phyloP scores from a whole-genome alignment of 768 basidiomycete genomes.

The Lentinula raphanica region DNA sequence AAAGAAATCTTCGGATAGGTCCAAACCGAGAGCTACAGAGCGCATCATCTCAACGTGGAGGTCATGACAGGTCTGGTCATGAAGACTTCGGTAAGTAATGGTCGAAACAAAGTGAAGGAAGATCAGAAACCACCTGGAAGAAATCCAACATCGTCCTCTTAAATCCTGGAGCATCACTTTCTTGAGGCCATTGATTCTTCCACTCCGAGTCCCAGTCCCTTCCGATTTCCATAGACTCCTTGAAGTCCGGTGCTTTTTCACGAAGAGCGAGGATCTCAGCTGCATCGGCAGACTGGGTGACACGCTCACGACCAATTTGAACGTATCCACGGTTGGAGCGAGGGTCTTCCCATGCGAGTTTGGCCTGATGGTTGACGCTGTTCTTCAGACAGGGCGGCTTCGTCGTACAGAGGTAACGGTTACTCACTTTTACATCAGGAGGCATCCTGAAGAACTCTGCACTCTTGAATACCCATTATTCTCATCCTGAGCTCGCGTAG shows the following conservation, averaged over 20 bases:
- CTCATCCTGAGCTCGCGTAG: not conserved
- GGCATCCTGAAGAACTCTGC: slow-evolving; percentile 71
- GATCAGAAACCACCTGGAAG: slow-evolving; percentile 45
- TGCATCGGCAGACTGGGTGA: slow-evolving; percentile 67
- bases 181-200: slow-evolving; percentile 78
- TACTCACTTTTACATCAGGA: slow-evolving; percentile 49
- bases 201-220: slow-evolving; percentile 74
- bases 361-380: slow-evolving; percentile 40
- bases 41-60: slow-evolving; percentile 76
- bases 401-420: not conserved
- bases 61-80: slow-evolving; percentile 60
- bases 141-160: slow-evolving; percentile 71
- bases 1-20: slow-evolving; percentile 69
- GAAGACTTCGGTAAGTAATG: slow-evolving; percentile 8
- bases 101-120: not conserved
- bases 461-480: slow-evolving; percentile 41
- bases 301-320: slow-evolving; percentile 72
- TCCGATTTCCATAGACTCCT: slow-evolving; percentile 88
- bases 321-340: slow-evolving; percentile 85
- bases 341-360: slow-evolving; percentile 79
- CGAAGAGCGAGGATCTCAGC: slow-evolving; percentile 71
- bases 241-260: slow-evolving; percentile 72
- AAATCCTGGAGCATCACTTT: slow-evolving; percentile 59
- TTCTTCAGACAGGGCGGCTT: not conserved
- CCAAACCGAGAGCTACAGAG: slow-evolving; percentile 78